Evolutionary conservation across 176 grass and related monocot genomes (phyloP).

Genomic region (Triticum dicoccoides): DNA sequence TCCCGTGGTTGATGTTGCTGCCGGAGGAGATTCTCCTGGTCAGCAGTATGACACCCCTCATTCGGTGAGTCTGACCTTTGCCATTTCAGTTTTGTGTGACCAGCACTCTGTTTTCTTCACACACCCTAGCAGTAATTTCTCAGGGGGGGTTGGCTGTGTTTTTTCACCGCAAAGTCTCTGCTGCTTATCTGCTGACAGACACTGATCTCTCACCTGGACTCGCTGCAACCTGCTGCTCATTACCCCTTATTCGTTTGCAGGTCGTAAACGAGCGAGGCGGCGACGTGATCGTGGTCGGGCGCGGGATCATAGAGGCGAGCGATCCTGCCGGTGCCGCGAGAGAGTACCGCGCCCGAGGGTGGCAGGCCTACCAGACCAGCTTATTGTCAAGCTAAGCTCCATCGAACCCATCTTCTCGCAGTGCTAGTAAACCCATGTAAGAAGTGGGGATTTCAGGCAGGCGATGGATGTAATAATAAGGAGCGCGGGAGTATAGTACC

Average conservation of each 20-base stretch:
- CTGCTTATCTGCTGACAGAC: not conserved
- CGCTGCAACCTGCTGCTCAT: too few relatives aligned
- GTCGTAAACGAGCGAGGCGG: constrained; percentile 74
- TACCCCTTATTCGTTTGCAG: constrained; percentile 9
- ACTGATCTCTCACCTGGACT: not conserved
- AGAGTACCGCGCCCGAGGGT: constrained; percentile 68
- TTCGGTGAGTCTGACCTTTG: constrained; percentile 56
- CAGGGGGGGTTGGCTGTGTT: not conserved
- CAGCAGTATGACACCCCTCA: constrained; percentile 60
- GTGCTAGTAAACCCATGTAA: too few relatives aligned
- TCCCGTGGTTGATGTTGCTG: constrained; percentile 66
- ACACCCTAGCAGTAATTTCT: not conserved
- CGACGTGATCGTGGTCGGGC: constrained; percentile 83
- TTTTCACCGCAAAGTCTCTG: not conserved
- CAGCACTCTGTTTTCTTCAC: not conserved
- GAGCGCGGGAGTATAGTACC: too few relatives aligned
- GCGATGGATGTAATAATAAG: too few relatives aligned
- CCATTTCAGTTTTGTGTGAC: not conserved
- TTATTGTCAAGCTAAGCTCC: constrained; percentile 22
- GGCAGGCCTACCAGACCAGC: constrained; percentile 68
- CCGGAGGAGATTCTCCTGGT: constrained; percentile 67
- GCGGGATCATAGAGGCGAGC: constrained; percentile 68
- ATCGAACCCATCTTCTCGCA: not conserved
- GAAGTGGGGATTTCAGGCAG: too few relatives aligned
- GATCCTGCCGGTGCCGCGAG: constrained; percentile 47